These are phyloP conservation scores for Fusarium sp. DNA, from an alignment of 2,329 filamentous ascomycete genomes.

Conservation along the genomic window DNA sequence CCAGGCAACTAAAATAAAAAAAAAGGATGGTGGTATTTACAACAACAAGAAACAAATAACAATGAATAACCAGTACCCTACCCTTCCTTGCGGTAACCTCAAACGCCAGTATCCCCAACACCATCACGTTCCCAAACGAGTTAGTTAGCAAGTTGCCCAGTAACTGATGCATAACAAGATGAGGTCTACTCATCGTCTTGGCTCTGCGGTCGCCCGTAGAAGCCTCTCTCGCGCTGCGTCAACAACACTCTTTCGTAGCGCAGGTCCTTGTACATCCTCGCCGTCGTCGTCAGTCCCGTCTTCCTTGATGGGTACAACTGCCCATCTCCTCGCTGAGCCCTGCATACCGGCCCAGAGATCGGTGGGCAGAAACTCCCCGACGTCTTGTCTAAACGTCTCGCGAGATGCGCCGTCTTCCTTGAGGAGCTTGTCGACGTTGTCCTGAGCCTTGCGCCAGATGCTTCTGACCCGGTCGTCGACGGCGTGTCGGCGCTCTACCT, in stretches of 20 bases:
- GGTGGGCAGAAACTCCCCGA: slow-evolving; percentile 86
- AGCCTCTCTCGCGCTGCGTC: slow-evolving; percentile 38
- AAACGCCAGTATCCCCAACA: slow-evolving; percentile 14
- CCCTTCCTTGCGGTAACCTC: not conserved
- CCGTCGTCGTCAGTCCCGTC: slow-evolving; percentile 22
- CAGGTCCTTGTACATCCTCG: slow-evolving; percentile 10
- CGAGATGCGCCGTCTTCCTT: slow-evolving; percentile 78
- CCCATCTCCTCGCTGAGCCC: slow-evolving; percentile 65
- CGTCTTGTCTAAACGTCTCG: slow-evolving; percentile 81
- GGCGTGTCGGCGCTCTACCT: slow-evolving; percentile 79
- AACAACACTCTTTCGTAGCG: slow-evolving; percentile 36
- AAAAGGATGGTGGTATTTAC: slow-evolving; percentile 7
- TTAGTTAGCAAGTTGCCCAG: not conserved
- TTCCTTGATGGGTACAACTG: slow-evolving; percentile 53
- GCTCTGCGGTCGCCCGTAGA: slow-evolving; percentile 12
- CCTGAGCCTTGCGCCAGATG: slow-evolving; percentile 81
- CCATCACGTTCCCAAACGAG: not conserved
- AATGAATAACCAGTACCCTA: not conserved
- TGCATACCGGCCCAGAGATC: slow-evolving; percentile 87
- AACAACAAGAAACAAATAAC: not conserved
- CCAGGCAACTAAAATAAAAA: not conserved
- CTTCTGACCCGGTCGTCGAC: slow-evolving; percentile 79
- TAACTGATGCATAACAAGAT: not conserved
- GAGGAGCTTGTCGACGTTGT: slow-evolving; percentile 79
- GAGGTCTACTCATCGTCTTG: slow-evolving; percentile 9